Base-by-base conservation (phyloP, 2,329 filamentous ascomycete genomes). In the Podosphaera fusca region DNA sequence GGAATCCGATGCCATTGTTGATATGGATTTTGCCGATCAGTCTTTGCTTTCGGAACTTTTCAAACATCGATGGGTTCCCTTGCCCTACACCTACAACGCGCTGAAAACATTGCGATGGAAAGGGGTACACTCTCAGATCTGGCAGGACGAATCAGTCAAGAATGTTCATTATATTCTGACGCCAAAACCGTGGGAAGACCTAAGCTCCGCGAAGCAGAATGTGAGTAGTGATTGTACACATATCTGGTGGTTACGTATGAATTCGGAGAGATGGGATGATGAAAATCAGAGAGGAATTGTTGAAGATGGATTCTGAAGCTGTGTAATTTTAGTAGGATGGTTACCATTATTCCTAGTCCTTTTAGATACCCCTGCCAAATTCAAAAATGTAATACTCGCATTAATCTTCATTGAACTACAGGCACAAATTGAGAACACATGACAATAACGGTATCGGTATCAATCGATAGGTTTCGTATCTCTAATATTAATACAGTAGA, bases 1-100 rank as follows among this genome's bases (percentile, higher is more conserved):
- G 70, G 70, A 74, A 60, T 61, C 64, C 29, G 64, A 69, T 2
- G 68, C 73, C 45, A 73, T 71, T 8, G 69, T 67, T 33, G 67
- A 69, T 60, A 73, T 78, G 69, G 73, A 74, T 61, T 82, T 82
- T 61, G 73, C 78, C 35, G 79, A 82, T 64, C 79, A 82, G 69
- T 73, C 71, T 36, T 69, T 82, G 53, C 71, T 82, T 29, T 74
- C 74, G 2, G 74, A 76, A 54, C 67, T 80, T 30, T 82, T 76
- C 68, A 67, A 67, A 9, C 74, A 71, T 38, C 70, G 76, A 38
- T 82, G 79, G 79, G 74, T 77, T 10, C 65, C 75, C 4, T 69
- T 82, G 62, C 77, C 78, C 1, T 81, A 81, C 62, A 69, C 74
- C 12, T 81, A 81, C 66, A 82, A 82, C 61, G 79, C 77, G 8